Conservation (phyloP, 1,139 yeast genomes). For the Kazachstania sp. region DNA sequence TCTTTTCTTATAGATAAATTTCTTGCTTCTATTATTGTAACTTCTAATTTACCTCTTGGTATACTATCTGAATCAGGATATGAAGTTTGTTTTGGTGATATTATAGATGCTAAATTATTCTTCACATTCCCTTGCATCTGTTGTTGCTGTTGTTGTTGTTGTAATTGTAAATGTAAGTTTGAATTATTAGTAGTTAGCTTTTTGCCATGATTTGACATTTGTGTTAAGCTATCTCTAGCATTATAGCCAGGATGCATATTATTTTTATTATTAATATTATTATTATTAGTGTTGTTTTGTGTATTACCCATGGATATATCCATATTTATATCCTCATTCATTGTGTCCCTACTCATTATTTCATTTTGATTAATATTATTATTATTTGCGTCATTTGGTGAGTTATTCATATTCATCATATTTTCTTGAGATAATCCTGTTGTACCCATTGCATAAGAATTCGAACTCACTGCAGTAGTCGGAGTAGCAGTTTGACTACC, state of each 20-base stretch:
- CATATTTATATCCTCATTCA: slow-evolving; percentile 8
- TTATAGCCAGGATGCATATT: background rate
- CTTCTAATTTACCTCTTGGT: slow-evolving; percentile 76
- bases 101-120: slow-evolving; percentile 3
- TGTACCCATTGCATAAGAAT: slow-evolving; percentile 62
- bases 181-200: background rate
- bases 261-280: background rate
- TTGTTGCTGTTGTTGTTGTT: slow-evolving; percentile 8
- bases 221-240: slow-evolving; percentile 9
- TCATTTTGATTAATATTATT: slow-evolving; percentile 11
- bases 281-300: background rate
- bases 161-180: slow-evolving; percentile 8
- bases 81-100: slow-evolving; percentile 4
- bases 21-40: slow-evolving; percentile 71
- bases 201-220: slow-evolving; percentile 8
- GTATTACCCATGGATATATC: background rate
- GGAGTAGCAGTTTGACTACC: slow-evolving; percentile 38
- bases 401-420: background rate
- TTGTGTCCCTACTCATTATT: slow-evolving; percentile 5
- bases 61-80: slow-evolving; percentile 29
- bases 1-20: slow-evolving; percentile 49
- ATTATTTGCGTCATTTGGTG: background rate
- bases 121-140: slow-evolving; percentile 1
- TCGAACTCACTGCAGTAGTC: slow-evolving; percentile 57
- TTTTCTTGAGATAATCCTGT: slow-evolving; percentile 29